Evolutionary conservation across 371 early-diverging fungal species (phyloP), one percentile per base, ranked within the genome.

Genomic region (Mucor sp.): DNA sequence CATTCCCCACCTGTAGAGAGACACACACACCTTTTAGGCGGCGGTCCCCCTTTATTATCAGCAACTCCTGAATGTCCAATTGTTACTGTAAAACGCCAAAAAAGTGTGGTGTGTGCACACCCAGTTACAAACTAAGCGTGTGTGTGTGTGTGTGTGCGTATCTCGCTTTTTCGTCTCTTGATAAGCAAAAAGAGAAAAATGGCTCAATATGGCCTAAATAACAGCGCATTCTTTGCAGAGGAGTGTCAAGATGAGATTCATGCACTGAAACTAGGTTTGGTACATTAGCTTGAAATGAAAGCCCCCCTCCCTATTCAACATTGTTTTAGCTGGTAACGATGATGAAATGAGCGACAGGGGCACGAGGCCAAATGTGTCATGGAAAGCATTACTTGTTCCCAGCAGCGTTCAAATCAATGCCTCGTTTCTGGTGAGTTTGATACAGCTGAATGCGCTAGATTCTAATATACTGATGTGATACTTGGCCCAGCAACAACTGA

Each of bases 1-100:
- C 74, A 73, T 73, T 73, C 74, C 70, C 50, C 25, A 48, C 9
- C 47, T 47, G 47, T 47, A 50, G 1, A 50, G 23, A 48, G 21
- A 3, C 33, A 50, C 8, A n/a, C n/a, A n/a, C n/a, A n/a, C 37
- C 14, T 14, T 37, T 14, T 14, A 37, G 12, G 37, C 37, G 19
- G 44, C n/a, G 14, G 58, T 59, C 59, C 59, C 59, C 59, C 59
- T 59, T 37, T 59, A 59, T 59, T 59, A 27, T 37, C 27, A 41
- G 6, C 23, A 60, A 50, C 50, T 25, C 50, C 50, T 50, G 21
- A 37, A 25, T 50, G 50, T 50, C 7, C 23, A 11, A 23, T 17
- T 44, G 19, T 47, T 37, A 37, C 37, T 37, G 37, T 37, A 37
- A 37, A 47, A 47, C 48, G 48, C 50, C 50, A 50, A 23, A 50